phyloP scores from a whole-genome alignment of 495 filamentous ascomycete genomes.

The Corynascus novoguineensis region DNA sequence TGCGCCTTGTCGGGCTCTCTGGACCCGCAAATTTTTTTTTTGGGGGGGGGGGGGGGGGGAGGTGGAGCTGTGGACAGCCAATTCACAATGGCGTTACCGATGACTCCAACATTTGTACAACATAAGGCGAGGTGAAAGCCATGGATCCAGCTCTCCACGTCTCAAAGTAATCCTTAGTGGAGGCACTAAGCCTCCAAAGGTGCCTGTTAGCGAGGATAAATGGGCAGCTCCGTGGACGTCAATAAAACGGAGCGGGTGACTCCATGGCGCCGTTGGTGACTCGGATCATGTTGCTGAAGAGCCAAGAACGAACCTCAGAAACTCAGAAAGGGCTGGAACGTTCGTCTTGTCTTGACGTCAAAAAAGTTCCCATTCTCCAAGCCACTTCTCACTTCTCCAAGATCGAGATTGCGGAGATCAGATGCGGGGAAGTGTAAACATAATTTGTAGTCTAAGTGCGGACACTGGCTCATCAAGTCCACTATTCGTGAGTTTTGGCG shows the following conservation, averaged over 20 bases:
- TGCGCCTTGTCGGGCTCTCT: too few species aligned
- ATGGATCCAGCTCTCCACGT: background rate
- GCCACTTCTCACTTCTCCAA: background rate
- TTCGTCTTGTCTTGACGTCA: background rate
- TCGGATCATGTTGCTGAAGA: background rate
- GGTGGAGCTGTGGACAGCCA: too few species aligned
- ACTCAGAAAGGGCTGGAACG: background rate
- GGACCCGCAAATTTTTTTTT: too few species aligned
- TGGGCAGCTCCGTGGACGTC: background rate
- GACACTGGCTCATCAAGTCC: too few species aligned
- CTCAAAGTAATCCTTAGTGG: too few species aligned
- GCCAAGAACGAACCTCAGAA: too few species aligned
- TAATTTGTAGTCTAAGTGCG: too few species aligned
- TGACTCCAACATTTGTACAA: background rate
- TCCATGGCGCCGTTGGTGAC: background rate
- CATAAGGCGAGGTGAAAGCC: background rate
- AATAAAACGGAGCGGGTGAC: background rate
- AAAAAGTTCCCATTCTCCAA: background rate
- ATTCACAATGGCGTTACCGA: background rate
- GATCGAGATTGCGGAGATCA: background rate
- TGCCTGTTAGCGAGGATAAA: background rate
- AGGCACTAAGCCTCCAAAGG: conserved; percentile 11
- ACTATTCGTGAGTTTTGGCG: background rate
- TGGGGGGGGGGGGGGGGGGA: too few species aligned
- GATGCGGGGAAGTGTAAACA: background rate